Evolutionary conservation across 2,329 filamentous ascomycete genomes (phyloP).

Genomic region (Xenoacremonium recifei): DNA sequence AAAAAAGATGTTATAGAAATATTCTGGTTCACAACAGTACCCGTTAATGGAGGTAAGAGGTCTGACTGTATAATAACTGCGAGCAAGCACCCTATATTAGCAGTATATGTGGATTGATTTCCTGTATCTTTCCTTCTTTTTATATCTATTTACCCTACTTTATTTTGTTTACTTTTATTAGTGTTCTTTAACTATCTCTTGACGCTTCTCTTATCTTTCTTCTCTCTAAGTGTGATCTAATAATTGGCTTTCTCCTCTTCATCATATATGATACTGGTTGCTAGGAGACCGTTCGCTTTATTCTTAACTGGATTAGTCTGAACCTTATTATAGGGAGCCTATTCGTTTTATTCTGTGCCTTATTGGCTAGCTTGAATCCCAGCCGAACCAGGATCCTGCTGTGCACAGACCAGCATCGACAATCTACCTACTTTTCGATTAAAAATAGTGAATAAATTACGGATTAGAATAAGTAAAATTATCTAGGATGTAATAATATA

Average conservation of each 20-base stretch:
- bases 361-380: background rate
- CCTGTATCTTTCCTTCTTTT: too few species aligned
- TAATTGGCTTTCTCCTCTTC: too few species aligned
- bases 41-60: too few species aligned
- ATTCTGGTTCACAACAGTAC: too few species aligned
- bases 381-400: background rate
- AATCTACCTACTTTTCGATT: background rate
- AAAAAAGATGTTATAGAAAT: too few species aligned
- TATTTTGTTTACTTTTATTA: background rate
- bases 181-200: too few species aligned
- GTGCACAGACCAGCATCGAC: background rate
- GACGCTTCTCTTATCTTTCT: too few species aligned
- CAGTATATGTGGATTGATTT: too few species aligned
- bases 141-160: background rate
- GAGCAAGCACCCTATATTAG: too few species aligned
- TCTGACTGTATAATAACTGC: too few species aligned
- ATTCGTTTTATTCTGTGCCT: background rate
- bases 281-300: background rate
- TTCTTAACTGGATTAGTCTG: background rate
- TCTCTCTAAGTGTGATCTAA: too few species aligned
- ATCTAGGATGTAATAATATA: background rate
- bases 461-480: background rate
- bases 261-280: background rate
- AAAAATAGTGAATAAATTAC: background rate
- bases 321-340: background rate